Evolutionary conservation across 2,329 filamentous ascomycete genomes (phyloP).

Genomic region (Botrytis byssoidea): DNA sequence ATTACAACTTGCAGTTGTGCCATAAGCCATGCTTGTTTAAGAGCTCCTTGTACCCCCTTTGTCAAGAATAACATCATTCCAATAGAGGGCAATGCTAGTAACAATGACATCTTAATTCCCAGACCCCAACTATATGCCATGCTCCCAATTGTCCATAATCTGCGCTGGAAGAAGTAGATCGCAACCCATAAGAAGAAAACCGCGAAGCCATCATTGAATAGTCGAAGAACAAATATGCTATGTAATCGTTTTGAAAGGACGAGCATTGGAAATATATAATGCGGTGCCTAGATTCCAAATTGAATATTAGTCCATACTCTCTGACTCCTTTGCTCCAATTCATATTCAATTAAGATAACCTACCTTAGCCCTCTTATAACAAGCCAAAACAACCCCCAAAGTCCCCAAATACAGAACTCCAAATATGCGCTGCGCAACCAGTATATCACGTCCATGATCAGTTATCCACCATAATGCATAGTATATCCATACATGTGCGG

Average conservation of each 20-base stretch:
- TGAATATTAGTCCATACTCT: constrained; percentile 18
- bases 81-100: constrained; percentile 80
- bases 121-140: constrained; percentile 74
- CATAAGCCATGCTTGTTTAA: constrained; percentile 71
- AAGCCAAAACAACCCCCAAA: constrained; percentile 73
- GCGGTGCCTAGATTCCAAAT: constrained; percentile 59
- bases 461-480: constrained; percentile 76
- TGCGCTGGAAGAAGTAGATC: constrained; percentile 74
- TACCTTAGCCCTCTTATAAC: constrained; percentile 74
- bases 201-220: constrained; percentile 96
- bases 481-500: constrained; percentile 91
- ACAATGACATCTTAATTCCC: constrained; percentile 91
- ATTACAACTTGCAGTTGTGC: constrained; percentile 71
- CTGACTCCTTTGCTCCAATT: too few species aligned
- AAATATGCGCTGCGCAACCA: constrained; percentile 82
- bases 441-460: constrained; percentile 70
- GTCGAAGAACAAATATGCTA: constrained; percentile 85
- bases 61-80: constrained; percentile 73
- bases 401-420: constrained; percentile 74
- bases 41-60: constrained; percentile 61
- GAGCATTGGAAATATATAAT: constrained; percentile 82
- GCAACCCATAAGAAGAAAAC: constrained; percentile 78
- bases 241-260: constrained; percentile 89
- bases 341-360: not conserved
- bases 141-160: constrained; percentile 70